Conservation (phyloP, 768 basidiomycete species). For the Omphalotus guepiniiformis region DNA sequence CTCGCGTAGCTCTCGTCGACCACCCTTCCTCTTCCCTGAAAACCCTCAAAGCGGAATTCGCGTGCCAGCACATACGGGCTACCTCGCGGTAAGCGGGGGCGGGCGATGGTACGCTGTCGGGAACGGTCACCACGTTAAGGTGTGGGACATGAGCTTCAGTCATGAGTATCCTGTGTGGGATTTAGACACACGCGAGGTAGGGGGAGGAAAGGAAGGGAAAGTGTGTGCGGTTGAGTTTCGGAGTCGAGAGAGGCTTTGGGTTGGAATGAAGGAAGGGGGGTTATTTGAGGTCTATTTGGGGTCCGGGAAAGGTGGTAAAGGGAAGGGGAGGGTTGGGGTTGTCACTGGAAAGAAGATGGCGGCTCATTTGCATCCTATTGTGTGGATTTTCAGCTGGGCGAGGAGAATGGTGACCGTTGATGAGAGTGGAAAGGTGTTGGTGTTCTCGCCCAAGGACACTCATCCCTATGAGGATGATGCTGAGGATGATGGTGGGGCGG, state of each 20-base stretch:
- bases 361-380: conserved; percentile 64
- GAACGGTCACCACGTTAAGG: conserved; percentile 51
- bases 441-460: conserved; percentile 71
- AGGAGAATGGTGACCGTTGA: conserved; percentile 77
- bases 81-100: conserved; percentile 50
- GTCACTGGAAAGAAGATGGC: conserved; percentile 54
- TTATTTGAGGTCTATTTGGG: conserved; percentile 73
- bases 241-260: conserved; percentile 62
- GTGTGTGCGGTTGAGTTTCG: conserved; percentile 79
- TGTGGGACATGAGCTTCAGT: conserved; percentile 53
- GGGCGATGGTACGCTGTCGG: conserved; percentile 55
- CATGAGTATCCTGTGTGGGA: conserved; percentile 39
- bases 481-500: conserved; percentile 28
- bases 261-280: conserved; percentile 89
- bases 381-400: conserved; percentile 69
- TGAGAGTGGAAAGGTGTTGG: conserved; percentile 76
- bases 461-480: too few species aligned
- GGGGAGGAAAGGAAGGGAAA: conserved; percentile 62
- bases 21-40: conserved; percentile 31
- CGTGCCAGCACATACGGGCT: conserved; percentile 55
- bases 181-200: conserved; percentile 61
- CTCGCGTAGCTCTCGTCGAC: conserved; percentile 59
- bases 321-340: too few species aligned
- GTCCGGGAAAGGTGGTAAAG: too few species aligned
- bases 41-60: conserved; percentile 31